These are phyloP conservation scores for Aureobasidium sp. DNA, from an alignment of 2,329 filamentous ascomycete species.

Conservation along the genomic window DNA sequence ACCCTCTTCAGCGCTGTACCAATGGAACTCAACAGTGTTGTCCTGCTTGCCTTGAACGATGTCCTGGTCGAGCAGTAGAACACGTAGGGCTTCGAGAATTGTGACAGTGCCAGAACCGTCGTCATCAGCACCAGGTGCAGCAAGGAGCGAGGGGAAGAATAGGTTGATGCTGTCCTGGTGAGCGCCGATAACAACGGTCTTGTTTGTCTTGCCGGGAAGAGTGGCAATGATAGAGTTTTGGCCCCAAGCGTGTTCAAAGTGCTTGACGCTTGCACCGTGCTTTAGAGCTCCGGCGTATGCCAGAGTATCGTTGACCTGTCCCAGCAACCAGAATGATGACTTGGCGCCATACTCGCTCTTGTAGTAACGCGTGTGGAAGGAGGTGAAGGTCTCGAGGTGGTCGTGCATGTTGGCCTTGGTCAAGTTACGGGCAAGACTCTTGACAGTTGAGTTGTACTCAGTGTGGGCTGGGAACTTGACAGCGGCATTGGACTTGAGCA, in stretches of 20 bases:
- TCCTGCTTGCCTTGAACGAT: conserved; percentile 61
- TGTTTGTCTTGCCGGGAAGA: conserved; percentile 77
- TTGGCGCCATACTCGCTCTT: conserved; percentile 70
- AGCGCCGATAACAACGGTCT: conserved; percentile 80
- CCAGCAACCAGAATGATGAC: conserved; percentile 80
- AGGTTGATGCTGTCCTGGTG: conserved; percentile 96
- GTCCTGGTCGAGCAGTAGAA: conserved; percentile 62
- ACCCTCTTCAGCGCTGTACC: conserved; percentile 88
- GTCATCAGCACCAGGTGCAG: conserved; percentile 90
- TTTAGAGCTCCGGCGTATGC: conserved; percentile 61
- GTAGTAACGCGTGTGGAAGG: conserved; percentile 77
- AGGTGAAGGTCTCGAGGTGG: conserved; percentile 70
- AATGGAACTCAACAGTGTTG: conserved; percentile 94
- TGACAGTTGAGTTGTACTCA: conserved; percentile 57
- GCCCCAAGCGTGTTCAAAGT: conserved; percentile 77
- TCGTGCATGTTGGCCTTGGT: conserved; percentile 68
- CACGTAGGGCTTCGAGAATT: conserved; percentile 83
- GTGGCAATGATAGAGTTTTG: conserved; percentile 88
- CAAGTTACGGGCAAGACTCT: conserved; percentile 59
- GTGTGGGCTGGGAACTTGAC: conserved; percentile 62
- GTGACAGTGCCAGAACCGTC: conserved; percentile 71
- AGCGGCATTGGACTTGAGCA: conserved; percentile 23
- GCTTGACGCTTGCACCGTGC: conserved; percentile 59
- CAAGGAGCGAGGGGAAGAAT: conserved; percentile 73
- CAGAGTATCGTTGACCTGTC: conserved; percentile 66